Conservation (phyloP, 306 rosid genomes). For the Crotalaria pallida region DNA sequence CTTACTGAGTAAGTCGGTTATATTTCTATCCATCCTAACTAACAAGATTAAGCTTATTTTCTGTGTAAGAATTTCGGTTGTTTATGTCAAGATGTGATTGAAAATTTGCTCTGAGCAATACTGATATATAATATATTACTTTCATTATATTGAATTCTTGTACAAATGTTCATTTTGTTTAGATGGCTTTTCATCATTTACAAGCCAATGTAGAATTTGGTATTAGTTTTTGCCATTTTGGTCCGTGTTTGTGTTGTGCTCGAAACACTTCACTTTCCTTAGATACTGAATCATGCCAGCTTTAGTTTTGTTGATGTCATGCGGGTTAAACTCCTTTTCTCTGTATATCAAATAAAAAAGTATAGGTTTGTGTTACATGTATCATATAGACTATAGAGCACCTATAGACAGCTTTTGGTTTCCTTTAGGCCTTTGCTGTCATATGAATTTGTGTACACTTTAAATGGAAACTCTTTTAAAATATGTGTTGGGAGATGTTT, state of each 20-base stretch:
- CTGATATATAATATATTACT: neutral
- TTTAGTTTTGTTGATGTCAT: conserved; percentile 3
- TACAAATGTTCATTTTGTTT: neutral
- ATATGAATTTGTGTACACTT: neutral
- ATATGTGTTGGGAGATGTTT: neutral
- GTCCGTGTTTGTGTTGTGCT: conserved; percentile 10
- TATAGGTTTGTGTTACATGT: neutral
- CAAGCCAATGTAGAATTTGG: neutral
- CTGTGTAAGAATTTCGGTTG: neutral
- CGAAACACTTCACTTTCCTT: neutral
- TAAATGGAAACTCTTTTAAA: neutral
- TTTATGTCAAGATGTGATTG: neutral
- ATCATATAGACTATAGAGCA: neutral
- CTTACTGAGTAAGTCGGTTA: conserved; percentile 64
- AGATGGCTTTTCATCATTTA: neutral
- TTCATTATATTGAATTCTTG: neutral
- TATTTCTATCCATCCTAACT: neutral
- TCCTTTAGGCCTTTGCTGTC: conserved; percentile 16
- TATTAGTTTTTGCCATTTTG: neutral
- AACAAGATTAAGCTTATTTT: conserved; percentile 7
- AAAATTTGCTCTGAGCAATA: neutral
- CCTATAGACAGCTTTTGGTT: neutral
- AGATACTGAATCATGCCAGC: neutral
- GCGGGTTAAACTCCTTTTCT: neutral
- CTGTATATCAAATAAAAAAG: neutral